phyloP scores from a whole-genome alignment of 352 stramenopile species.

The Vaucheria bursata region DNA sequence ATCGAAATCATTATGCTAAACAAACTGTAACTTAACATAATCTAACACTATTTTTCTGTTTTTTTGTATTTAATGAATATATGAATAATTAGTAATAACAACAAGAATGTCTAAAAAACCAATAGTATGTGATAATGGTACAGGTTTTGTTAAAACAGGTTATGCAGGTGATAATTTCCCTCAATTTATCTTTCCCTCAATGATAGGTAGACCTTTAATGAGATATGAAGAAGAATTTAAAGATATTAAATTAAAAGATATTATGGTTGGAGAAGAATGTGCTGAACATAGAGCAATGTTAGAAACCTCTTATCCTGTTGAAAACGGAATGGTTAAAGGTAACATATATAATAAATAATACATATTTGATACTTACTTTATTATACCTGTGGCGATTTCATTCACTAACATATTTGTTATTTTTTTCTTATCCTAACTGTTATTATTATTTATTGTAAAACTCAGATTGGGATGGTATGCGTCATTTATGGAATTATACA shows the following conservation, averaged over 20 bases:
- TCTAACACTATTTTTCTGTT: no score
- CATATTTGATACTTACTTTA: constrained; percentile 30
- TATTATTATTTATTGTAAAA: no score
- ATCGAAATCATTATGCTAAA: no score
- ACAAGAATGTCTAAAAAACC: no score
- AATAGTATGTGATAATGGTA: constrained; percentile 6
- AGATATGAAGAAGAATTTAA: constrained; percentile 72
- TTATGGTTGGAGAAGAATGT: constrained; percentile 89
- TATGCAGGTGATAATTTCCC: constrained; percentile 90
- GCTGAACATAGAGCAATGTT: constrained; percentile 49
- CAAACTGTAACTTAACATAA: no score
- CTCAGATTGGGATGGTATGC: constrained; percentile 96
- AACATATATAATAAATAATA: not conserved
- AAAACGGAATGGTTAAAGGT: constrained; percentile 85
- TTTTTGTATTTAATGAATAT: no score
- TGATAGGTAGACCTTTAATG: constrained; percentile 83
- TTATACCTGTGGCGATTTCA: no score
- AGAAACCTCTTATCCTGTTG: constrained; percentile 64
- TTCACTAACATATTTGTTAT: no score
- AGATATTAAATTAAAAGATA: constrained; percentile 64
- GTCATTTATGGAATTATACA: constrained; percentile 91
- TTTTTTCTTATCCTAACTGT: no score
- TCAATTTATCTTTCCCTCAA: constrained; percentile 81
- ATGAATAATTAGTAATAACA: no score
- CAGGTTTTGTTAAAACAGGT: constrained; percentile 56